Evolutionary conservation across 2,329 filamentous ascomycete species (phyloP), one percentile per base, ranked within the genome.

Genomic region (Fusarium tuaranense): DNA sequence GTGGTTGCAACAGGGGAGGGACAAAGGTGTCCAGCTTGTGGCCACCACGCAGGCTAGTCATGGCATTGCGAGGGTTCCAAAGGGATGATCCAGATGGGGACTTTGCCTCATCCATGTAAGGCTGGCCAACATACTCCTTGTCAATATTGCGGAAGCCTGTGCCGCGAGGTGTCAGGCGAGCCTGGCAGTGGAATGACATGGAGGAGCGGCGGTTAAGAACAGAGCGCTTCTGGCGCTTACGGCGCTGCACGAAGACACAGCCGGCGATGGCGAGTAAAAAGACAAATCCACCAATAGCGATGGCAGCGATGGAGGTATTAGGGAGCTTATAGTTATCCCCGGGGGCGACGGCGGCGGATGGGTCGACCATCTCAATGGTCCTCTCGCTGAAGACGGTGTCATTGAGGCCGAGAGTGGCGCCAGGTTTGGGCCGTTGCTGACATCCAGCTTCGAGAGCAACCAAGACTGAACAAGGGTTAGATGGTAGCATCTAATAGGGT

Each of bases 391-490:
- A 88, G 63, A 88, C 80, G 12, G 86, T 87, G 66, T 81, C 84
- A 67, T 84, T 87, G 48, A 88, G 82, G 6, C 82, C 80, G 27
- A 88, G 62, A 34, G 80, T 61, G 3, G 71, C 78, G 2, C 83
- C 83, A 2, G 82, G 69, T 1, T 81, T 69, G 1, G 87, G 87
- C 36, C 84, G 82, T 70, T 90, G 87, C 39, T 82, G 78, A 72
- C 88, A 90, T 55, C 86, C 88, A 4, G 87, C 87, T 72, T 86
- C 82, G 5, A 90, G 82, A 10, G 88, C 88, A 6, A 87, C 78
- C 59, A 90, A 81, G 70, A 86, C 88, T 89, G 10, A 8, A 16
- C 25, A 53, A 13, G n/a, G 1, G 62, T 74, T 67, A 76, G 63
- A 39, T 14, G 14, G 32, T 12, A 7, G 14, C 10, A n/a, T 30